These are phyloP conservation scores for Quercus dentata DNA, from an alignment of 306 rosid genomes.

Conservation along the genomic window DNA sequence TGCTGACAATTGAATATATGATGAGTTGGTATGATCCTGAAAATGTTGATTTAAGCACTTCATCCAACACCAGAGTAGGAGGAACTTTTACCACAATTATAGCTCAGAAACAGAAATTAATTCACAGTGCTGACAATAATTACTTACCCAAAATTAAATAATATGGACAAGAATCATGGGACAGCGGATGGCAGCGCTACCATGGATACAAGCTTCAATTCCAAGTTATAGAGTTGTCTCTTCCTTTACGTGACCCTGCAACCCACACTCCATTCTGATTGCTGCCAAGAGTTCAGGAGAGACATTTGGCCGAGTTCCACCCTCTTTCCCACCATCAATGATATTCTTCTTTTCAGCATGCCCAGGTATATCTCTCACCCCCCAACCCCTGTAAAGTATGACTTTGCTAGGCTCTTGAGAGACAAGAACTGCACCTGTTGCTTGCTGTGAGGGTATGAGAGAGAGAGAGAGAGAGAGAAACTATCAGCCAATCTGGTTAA, in stretches of 20 bases:
- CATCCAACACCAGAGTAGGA: not conserved
- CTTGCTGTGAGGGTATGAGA: constrained; percentile 48
- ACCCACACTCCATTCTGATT: constrained; percentile 83
- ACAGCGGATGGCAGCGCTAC: not conserved
- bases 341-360: constrained; percentile 16
- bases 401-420: constrained; percentile 88
- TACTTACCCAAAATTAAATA: no score
- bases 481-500: constrained; percentile 18
- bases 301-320: constrained; percentile 27
- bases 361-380: constrained; percentile 43
- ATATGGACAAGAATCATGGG: not conserved
- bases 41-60: not conserved
- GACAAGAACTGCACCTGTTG: constrained; percentile 77
- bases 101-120: no score
- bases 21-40: not conserved
- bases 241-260: constrained; percentile 30
- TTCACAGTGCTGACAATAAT: no score
- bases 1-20: not conserved
- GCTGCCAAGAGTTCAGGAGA: constrained; percentile 86
- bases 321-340: constrained; percentile 9
- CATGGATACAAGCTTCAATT: not conserved
- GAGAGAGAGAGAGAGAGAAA: not conserved
- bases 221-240: constrained; percentile 8
- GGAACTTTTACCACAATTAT: no score
- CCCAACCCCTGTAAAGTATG: constrained; percentile 93